Conservation (phyloP, 345 rosid genomes). For the Leavenworthia alabamica region DNA sequence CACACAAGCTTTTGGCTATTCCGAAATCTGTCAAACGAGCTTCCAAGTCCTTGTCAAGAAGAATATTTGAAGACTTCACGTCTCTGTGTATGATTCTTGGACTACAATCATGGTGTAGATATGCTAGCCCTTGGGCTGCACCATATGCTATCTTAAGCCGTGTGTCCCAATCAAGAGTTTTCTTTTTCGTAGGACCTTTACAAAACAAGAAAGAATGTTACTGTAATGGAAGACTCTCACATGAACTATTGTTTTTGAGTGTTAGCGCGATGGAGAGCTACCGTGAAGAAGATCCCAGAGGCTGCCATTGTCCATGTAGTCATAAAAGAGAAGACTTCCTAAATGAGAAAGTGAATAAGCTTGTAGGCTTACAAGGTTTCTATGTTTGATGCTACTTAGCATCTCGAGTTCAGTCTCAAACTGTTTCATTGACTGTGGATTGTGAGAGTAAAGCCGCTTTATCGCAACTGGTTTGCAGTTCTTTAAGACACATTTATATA, state of each 20-base stretch:
- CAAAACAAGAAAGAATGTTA: constrained; percentile 5
- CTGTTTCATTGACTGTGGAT: constrained; percentile 76
- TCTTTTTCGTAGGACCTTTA: constrained; percentile 69
- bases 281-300: constrained; percentile 98
- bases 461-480: constrained; percentile 94
- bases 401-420: constrained; percentile 90
- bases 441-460: constrained; percentile 80
- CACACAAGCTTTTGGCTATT: constrained; percentile 79
- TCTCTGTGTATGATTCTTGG: constrained; percentile 94
- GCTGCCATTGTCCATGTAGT: constrained; percentile 96
- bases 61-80: constrained; percentile 83
- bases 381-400: constrained; percentile 83
- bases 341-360: constrained; percentile 74
- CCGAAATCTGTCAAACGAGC: constrained; percentile 98
- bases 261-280: constrained; percentile 25
- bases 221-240: not conserved
- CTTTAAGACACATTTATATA: constrained; percentile 86
- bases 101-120: constrained; percentile 93
- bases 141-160: constrained; percentile 81
- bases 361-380: constrained; percentile 87
- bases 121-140: constrained; percentile 87
- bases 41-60: constrained; percentile 79
- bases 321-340: constrained; percentile 91
- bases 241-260: not conserved
- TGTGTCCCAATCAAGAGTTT: constrained; percentile 76